Evolutionary conservation across 2,329 filamentous ascomycete genomes (phyloP).

Genomic region (Trichoderma arundinaceum): DNA sequence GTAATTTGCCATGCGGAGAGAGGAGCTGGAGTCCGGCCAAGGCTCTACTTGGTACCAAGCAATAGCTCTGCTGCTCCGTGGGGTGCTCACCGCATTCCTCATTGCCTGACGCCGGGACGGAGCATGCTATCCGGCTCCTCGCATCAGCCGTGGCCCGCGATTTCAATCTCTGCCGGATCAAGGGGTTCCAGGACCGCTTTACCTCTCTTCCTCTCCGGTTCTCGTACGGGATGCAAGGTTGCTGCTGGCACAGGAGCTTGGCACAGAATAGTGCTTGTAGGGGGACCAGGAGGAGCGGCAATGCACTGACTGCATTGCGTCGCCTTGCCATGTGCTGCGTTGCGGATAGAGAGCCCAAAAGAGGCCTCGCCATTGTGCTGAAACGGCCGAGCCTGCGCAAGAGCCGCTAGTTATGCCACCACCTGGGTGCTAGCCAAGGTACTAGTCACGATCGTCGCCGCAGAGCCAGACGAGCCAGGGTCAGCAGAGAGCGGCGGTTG

Average conservation of each 20-base stretch:
- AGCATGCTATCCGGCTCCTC: conserved; percentile 13
- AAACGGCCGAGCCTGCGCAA: conserved; percentile 20
- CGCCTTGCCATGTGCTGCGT: not conserved
- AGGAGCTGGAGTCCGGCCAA: no score
- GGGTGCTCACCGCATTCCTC: conserved; percentile 23
- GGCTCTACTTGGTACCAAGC: not conserved
- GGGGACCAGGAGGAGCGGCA: not conserved
- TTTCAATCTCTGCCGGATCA: conserved; percentile 3
- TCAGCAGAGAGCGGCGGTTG: not conserved
- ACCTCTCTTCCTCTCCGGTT: not conserved
- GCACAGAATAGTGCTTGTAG: no score
- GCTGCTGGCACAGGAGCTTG: not conserved
- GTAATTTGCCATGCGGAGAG: conserved; percentile 3
- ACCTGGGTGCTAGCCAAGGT: not conserved
- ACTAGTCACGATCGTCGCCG: conserved; percentile 21
- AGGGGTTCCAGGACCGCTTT: not conserved
- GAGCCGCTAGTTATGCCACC: conserved; percentile 16
- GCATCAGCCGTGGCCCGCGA: conserved; percentile 19
- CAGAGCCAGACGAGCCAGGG: not conserved
- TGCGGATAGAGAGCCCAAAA: conserved; percentile 1
- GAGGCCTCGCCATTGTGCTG: conserved; percentile 15
- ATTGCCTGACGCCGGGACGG: conserved; percentile 18
- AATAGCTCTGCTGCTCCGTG: not conserved
- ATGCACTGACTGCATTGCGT: not conserved
- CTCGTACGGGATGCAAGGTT: not conserved